Conservation (phyloP, 805 yeast species). For the Danielozyma ontarioensis region DNA sequence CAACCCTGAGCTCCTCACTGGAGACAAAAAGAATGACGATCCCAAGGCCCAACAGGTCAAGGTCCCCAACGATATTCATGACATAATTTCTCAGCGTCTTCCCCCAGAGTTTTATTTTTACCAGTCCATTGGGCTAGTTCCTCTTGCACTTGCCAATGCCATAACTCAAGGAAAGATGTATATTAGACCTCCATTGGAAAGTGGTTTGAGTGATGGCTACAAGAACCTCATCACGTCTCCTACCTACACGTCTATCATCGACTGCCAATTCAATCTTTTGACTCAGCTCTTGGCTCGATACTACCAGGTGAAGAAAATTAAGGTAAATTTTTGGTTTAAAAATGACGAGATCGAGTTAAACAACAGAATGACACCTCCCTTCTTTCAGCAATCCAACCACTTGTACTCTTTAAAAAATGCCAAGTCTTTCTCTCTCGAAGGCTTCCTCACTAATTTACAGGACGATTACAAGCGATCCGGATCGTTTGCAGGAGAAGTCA, state of each 20-base stretch:
- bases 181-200: constrained; percentile 65
- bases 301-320: constrained; percentile 68
- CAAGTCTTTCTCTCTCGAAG: constrained; percentile 9
- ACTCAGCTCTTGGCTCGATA: constrained; percentile 76
- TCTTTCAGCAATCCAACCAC: constrained; percentile 33
- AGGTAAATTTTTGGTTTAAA: constrained; percentile 50
- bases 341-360: constrained; percentile 40
- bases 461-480: constrained; percentile 13
- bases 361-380: constrained; percentile 51
- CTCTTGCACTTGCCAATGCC: constrained; percentile 59
- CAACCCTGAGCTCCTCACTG: constrained; percentile 12
- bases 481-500: constrained; percentile 22
- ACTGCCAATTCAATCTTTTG: constrained; percentile 59
- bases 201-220: constrained; percentile 54
- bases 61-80: constrained; percentile 77
- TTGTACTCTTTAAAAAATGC: constrained; percentile 14
- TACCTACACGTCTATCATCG: constrained; percentile 46
- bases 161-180: constrained; percentile 58
- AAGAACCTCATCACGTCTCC: constrained; percentile 45
- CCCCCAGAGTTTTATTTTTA: constrained; percentile 85
- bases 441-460: constrained; percentile 15
- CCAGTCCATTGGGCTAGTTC: constrained; percentile 69
- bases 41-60: constrained; percentile 11
- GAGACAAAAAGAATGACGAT: background rate
- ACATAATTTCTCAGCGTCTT: constrained; percentile 73